Evolutionary conservation across 768 basidiomycete genomes (phyloP).

Genomic region (Hericium coralloides): DNA sequence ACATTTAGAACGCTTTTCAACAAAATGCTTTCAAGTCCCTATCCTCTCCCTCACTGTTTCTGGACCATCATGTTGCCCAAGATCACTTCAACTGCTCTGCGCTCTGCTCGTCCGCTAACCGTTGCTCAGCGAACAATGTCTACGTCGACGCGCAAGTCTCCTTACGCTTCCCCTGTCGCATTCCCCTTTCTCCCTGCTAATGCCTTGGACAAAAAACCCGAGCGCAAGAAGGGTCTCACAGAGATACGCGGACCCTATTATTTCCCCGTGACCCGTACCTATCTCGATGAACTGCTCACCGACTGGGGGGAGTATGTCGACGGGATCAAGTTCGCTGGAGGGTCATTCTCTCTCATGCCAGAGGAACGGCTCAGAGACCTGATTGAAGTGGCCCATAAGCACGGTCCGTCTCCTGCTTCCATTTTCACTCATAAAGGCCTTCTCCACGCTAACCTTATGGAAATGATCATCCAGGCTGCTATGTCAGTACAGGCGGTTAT

Average conservation of each 20-base stretch:
- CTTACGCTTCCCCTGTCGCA: conserved; percentile 1
- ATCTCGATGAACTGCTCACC: conserved; percentile 31
- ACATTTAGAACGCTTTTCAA: too few species aligned
- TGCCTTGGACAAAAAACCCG: conserved; percentile 23
- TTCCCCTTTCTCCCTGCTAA: conserved; percentile 26
- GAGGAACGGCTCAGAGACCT: conserved; percentile 26
- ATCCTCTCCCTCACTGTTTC: too few species aligned
- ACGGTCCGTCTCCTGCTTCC: conserved; percentile 16
- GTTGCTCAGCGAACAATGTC: neutral
- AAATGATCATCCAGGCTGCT: conserved; percentile 14
- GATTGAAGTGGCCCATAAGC: conserved; percentile 33
- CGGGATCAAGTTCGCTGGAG: conserved; percentile 37
- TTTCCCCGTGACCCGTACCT: conserved; percentile 30
- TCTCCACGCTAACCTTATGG: neutral
- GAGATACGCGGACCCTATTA: conserved; percentile 40
- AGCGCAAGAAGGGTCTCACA: conserved; percentile 28
- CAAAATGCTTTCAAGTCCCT: too few species aligned
- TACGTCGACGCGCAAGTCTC: neutral
- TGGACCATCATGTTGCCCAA: too few species aligned
- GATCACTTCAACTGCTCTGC: too few species aligned
- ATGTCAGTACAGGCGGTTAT: conserved; percentile 37
- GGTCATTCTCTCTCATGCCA: conserved; percentile 35
- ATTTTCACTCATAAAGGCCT: neutral
- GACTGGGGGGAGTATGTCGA: conserved; percentile 37
- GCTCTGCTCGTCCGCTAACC: too few species aligned